Evolutionary conservation across 2,329 filamentous ascomycete genomes (phyloP), one percentile per base, ranked within the genome.

Genomic region (Fusarium sp.): DNA sequence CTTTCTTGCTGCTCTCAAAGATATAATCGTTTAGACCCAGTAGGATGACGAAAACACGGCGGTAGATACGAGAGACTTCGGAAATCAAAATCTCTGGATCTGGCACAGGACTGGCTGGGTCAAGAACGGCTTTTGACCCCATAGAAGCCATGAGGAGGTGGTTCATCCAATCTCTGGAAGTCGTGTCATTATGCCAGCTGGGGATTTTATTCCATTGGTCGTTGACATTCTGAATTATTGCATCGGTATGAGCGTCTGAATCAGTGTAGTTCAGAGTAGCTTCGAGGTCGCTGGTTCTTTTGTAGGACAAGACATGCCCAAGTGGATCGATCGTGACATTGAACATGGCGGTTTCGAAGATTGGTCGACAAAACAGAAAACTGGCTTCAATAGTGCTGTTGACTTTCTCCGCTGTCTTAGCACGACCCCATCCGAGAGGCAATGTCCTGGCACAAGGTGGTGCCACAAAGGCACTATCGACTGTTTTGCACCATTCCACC

Each of bases 131-230:
- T 1, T 73, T 76, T 4, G 66, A 73, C 4, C 82, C 80, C 0
- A 46, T 69, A 0, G 53, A 26, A 1, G 76, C 40, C 1, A 72
- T 71, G 0, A 86, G 65, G n/a, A 88, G 78, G 33, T 87, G 82
- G 47, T 83, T 85, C 31, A 84, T 73, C 76, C 82, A 86, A 39
- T 85, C 83, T 1, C 68, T 71, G 0, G 84, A 74, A 2, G 80
- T 72, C 0, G 76, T 81, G 43, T 85, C 80, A 55, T 85, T 87
- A 65, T 88, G 87, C 81, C 82, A 87, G 1, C 14, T 1, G 4
- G 7, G 10, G 7, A 28, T 4, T 1, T 17, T 4, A 3, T 59
- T 21, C n/a, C 75, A 42, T n/a, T n/a, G n/a, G n/a, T n/a, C n/a
- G n/a, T n/a, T n/a, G n/a, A n/a, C n/a, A n/a, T 4, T 56, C 33